Evolutionary conservation across 164 flowering plant species (phyloP).

Genomic region (Kingdonia uniflora): DNA sequence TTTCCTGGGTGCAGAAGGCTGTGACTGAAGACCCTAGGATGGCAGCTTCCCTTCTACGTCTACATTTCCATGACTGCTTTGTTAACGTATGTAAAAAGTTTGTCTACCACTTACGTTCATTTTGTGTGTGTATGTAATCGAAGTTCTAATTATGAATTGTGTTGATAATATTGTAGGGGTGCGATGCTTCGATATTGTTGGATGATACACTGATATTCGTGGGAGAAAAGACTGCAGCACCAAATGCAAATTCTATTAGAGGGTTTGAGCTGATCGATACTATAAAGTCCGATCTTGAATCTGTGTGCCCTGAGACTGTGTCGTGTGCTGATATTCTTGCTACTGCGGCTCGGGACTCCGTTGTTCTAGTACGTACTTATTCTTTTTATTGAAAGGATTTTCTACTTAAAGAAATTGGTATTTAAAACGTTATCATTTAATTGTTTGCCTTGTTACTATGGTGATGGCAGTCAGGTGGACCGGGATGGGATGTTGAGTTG

Average conservation of each 20-base stretch:
- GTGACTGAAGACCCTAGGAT: constrained; percentile 50
- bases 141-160: neutral
- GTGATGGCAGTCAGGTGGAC: constrained; percentile 61
- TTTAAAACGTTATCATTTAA: no score
- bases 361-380: constrained; percentile 36
- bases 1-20: constrained; percentile 39
- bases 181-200: constrained; percentile 72
- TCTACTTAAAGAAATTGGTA: no score
- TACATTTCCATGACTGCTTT: constrained; percentile 81
- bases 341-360: constrained; percentile 68
- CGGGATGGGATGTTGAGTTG: constrained; percentile 55
- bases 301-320: constrained; percentile 54
- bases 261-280: constrained; percentile 70
- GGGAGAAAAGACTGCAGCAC: constrained; percentile 67
- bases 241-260: constrained; percentile 62
- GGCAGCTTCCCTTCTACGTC: constrained; percentile 77
- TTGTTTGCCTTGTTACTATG: neutral
- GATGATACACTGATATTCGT: constrained; percentile 40
- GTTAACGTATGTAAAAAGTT: constrained; percentile 35
- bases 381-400: no score
- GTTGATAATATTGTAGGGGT: constrained; percentile 47
- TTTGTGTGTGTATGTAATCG: neutral
- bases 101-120: neutral
- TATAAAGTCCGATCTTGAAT: constrained; percentile 53
- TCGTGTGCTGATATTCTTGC: constrained; percentile 87